Base-by-base conservation (phyloP, 129 eudicot species). In the carrot (Daucus carota) region DNA sequence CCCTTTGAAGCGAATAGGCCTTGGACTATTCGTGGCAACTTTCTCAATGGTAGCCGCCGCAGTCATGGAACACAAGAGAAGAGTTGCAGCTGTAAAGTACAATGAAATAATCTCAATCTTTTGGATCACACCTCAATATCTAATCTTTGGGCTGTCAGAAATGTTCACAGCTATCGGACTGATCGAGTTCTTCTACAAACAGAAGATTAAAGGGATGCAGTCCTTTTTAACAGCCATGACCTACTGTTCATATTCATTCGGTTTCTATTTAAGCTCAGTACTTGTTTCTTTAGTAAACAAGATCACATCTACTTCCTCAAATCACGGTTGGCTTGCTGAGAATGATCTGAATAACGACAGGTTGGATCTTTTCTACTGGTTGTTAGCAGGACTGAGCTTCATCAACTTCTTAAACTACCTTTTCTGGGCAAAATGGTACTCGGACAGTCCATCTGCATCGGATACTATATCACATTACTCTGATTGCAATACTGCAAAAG, bases 161-260 rank as follows among this genome's bases (percentile, higher is more conserved):
- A 95, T 95, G 99, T 82, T 95, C 59, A 95, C 99, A 1, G 99
- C 99, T 13, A 93, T 95, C 70, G 99, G 99, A 31, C 80, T 95
- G 60, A 81, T 95, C 44, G 99, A 95, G 86, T 92, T 95, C 87
- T 92, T 91, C 83, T 95, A 95, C 85, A 92, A 88, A 62, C 99
- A 95, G 74, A 66, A 81, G 13, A 63, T 88, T 31, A 87, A 77
- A 73, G 99, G 99, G 65, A 92, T 95, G 97, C 96, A 89, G 44
- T 81, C 99, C 13, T 92, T 92, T 70, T 72, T 83, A 28, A 92
- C 94, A 3, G 97, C 99, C 42, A 87, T 95, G 31, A 95, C 97
- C 20, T 95, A 95, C 38, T 95, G 97, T 65, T 95, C 99, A 17
- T 95, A 95, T 81, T 92, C 99, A 5, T 92, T 95, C 57, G 99